phyloP scores from a whole-genome alignment of 192 early-diverging fungal genomes.

The Lunasporangiospora selenospora region DNA sequence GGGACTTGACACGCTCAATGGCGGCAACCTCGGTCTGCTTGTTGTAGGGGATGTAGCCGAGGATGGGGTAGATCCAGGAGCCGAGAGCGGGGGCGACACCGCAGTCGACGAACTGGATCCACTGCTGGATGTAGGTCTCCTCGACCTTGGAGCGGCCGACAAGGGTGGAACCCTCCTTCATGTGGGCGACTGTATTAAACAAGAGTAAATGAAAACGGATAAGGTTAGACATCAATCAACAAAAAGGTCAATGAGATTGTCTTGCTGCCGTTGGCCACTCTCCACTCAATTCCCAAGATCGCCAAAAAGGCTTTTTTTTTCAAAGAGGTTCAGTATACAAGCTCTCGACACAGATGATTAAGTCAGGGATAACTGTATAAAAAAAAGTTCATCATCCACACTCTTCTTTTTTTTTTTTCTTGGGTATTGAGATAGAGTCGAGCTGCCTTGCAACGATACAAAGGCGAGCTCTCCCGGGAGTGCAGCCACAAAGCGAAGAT shows the following conservation, averaged over 20 bases:
- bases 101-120: conserved; percentile 65
- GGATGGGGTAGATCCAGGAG: conserved; percentile 55
- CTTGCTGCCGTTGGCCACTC: neutral
- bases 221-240: neutral
- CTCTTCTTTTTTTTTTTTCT: neutral
- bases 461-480: neutral
- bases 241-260: neutral
- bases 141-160: conserved; percentile 66
- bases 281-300: too few relatives aligned
- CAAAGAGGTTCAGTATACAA: conserved; percentile 42
- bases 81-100: conserved; percentile 52
- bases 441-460: neutral
- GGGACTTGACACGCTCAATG: conserved; percentile 67
- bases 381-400: conserved; percentile 53
- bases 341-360: conserved; percentile 51
- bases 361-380: conserved; percentile 62
- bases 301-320: too few relatives aligned
- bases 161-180: conserved; percentile 57
- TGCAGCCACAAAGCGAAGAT: neutral
- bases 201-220: neutral
- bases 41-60: conserved; percentile 51
- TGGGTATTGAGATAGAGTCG: neutral
- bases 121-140: conserved; percentile 69
- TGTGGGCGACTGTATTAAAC: conserved; percentile 47
- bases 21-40: conserved; percentile 72